Percentiles rank a stretch among this genome's conserved stretches.
phyloP scores from a whole-genome alignment of 2,329 filamentous ascomycete species.

The Botrytis paeoniae region DNA sequence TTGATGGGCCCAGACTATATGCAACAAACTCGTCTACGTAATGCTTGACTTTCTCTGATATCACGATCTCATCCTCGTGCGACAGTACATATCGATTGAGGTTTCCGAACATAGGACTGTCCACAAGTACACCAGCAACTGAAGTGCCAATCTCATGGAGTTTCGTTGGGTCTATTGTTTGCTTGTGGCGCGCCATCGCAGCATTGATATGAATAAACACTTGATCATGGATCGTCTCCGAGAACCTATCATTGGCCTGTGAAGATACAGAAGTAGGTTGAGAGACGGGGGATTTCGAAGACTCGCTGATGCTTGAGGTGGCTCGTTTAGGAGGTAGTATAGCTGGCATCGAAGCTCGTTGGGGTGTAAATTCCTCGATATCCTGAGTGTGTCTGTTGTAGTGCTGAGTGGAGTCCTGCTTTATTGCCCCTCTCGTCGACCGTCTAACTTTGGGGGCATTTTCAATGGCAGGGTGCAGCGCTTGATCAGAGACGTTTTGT shows the following conservation, averaged over 20 bases:
- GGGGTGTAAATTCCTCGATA: not conserved
- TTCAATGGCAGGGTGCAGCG: not conserved
- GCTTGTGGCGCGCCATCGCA: conserved; percentile 15
- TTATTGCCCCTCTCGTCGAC: not conserved
- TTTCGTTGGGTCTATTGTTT: not conserved
- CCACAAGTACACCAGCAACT: conserved; percentile 7
- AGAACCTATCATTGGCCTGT: not conserved
- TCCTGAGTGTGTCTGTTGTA: not conserved
- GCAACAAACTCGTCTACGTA: conserved; percentile 18
- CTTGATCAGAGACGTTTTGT: not conserved
- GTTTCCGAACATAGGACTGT: conserved; percentile 1
- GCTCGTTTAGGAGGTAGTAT: not conserved
- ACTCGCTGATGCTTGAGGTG: not conserved
- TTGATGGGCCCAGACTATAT: not conserved
- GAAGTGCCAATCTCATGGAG: conserved; percentile 17
- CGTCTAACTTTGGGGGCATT: not conserved
- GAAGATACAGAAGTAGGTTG: not conserved
- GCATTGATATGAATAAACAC: conserved; percentile 15
- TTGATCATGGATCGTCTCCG: conserved; percentile 1
- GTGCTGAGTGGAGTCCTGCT: not conserved
- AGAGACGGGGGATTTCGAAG: not conserved
- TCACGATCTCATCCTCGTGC: conserved; percentile 3
- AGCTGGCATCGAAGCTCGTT: not conserved
- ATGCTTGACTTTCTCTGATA: conserved; percentile 14
- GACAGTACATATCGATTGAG: conserved; percentile 7